Evolutionary conservation across 176 grass and related monocot species (phyloP), one percentile per base, ranked within the genome.

Genomic region (Lolium perenne): DNA sequence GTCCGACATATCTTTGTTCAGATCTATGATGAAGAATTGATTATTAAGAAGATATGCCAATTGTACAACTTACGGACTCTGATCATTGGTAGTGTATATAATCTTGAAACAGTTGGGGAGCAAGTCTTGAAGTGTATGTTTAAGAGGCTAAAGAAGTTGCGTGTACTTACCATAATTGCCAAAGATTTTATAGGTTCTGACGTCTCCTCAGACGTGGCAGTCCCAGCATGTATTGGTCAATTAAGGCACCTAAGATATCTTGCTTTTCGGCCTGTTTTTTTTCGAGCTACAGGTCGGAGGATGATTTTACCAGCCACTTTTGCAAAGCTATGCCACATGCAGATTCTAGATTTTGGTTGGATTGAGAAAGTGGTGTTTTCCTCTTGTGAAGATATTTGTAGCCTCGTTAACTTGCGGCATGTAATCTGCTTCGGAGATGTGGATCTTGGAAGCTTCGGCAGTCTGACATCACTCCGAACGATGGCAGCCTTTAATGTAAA

Each of bases 321-420:
- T 32, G 65, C 9, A 14, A 78, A 68, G 70, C 80, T 91, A 83
- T 91, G 88, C 71, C 78, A 82, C 38, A n/a, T 91, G 54, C 90
- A 67, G 65, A 50, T 70, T 4, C 16, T 91, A 10, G 11, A 86
- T n/a, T 41, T 76, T 25, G 4, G 57, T 62, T 0, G 0, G 3
- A 8, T 17, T 1, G 0, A 0, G 8, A 0, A 1, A 14, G 21
- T 73, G 41, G 4, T 23, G 41, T 23, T 46, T 3, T 1, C 6
- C 45, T 74, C 71, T 1, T 49, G n/a, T 74, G 71, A 74, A 74
- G 45, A 8, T 25, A 43, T 43, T 43, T 43, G 41, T 43, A 43
- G 41, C 41, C 72, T 84, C 18, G 59, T 77, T 6, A 88, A 88
- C 41, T 62, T 88, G 40, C 70, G 73, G 0, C 61, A 62, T 51